Evolutionary conservation across 176 grass and related monocot species (phyloP), one percentile per base, ranked within the genome.

Genomic region (Poa annua): DNA sequence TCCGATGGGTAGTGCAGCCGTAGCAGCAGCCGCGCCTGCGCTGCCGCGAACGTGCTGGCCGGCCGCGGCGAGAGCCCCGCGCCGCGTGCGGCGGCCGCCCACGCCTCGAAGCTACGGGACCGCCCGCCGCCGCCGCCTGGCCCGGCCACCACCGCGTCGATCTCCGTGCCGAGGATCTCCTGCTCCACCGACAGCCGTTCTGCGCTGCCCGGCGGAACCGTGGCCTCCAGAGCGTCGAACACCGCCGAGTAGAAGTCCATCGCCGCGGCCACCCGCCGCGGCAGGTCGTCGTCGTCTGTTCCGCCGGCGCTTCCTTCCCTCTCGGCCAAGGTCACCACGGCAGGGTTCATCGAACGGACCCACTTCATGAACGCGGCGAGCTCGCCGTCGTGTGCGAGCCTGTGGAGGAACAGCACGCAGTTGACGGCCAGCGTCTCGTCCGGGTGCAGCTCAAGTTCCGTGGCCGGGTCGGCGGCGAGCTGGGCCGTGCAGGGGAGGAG

Each of bases 1-100:
- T 99, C 96, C 34, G 96, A 99, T 11, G 93, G 93, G 86, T 99
- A 99, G 75, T 93, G 96, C 56, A 99, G 80, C 7, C 93, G 90
- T 22, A 99, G 93, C 26, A 99, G 85, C 22, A 93, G 80, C 77
- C 87, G 59, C 39, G 96, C 96, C 82, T 99, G 96, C 36, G 93
- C 86, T 19, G 93, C 85, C 0, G 96, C 91, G 64, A 93, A 99
- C 63, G 74, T 20, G 73, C 96, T 99, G 13, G 90, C 81, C 29
- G 80, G 85, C 29, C 85, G 93, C 20, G 80, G 82, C 11, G 82
- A 41, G 62, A 98, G 89, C 11, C 96, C 91, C 9, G 89, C 86
- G 1, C 54, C 69, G 34, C 74, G 68, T 77, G 90, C 90, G 11
- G 82, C 73, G 0, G 66, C 17, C 61, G 85, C 77, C 93, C 96